Conservation (phyloP, 1,139 yeast species). For the Pichia sp. region DNA sequence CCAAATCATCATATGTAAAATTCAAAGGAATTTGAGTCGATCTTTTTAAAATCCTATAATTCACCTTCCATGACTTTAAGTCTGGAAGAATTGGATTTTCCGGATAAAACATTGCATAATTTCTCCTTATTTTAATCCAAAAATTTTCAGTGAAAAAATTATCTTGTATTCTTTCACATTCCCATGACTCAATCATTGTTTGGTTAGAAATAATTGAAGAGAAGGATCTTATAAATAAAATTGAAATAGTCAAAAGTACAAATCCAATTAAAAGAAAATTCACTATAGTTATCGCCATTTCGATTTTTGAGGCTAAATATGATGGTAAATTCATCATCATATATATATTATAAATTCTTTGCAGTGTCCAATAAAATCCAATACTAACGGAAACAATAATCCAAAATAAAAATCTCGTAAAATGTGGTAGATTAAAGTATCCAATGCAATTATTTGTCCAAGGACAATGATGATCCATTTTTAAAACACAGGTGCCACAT, state of each 20-base stretch:
- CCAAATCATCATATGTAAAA: conserved; percentile 50
- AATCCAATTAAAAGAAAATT: conserved; percentile 53
- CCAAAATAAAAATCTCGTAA: conserved; percentile 70
- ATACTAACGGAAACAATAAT: conserved; percentile 51
- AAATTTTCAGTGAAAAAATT: conserved; percentile 50
- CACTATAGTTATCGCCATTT: conserved; percentile 51
- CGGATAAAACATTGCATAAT: conserved; percentile 38
- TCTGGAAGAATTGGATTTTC: conserved; percentile 37
- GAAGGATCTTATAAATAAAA: conserved; percentile 58
- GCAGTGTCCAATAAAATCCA: conserved; percentile 39
- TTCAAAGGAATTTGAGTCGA: conserved; percentile 25
- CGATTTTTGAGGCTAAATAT: conserved; percentile 48
- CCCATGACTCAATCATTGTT: conserved; percentile 94
- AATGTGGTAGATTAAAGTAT: conserved; percentile 71
- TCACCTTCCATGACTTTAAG: conserved; percentile 42
- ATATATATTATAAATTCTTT: conserved; percentile 44
- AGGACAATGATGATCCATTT: conserved; percentile 84
- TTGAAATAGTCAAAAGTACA: conserved; percentile 50
- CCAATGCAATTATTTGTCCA: conserved; percentile 90
- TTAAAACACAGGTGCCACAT: conserved; percentile 56
- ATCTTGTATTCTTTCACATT: conserved; percentile 69
- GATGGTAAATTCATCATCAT: conserved; percentile 50
- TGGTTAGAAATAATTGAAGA: conserved; percentile 57
- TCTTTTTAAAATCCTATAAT: conserved; percentile 19
- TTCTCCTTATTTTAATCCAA: conserved; percentile 45